phyloP scores from a whole-genome alignment of 768 basidiomycete genomes.

The Paxillus rubicundulus region DNA sequence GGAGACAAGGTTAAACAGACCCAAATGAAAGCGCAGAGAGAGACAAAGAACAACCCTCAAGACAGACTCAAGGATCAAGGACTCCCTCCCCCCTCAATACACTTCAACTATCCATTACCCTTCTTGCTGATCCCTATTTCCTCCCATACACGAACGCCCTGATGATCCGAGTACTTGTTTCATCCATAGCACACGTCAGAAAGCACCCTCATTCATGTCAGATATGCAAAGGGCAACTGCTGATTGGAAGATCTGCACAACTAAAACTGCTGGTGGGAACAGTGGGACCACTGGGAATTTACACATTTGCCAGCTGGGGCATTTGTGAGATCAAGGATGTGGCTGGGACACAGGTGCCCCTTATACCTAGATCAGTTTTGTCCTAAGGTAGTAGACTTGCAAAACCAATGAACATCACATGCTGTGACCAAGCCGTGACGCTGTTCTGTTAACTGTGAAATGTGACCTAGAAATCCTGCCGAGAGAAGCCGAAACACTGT shows the following conservation, averaged over 20 bases:
- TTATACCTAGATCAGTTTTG: background rate
- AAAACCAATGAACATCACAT: no score
- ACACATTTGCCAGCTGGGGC: background rate
- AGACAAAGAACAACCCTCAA: no score
- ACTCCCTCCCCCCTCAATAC: background rate
- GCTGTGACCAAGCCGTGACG: no score
- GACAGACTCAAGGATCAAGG: no score
- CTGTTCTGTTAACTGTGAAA: no score
- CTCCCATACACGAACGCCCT: background rate
- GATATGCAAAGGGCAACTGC: background rate
- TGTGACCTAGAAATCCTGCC: no score
- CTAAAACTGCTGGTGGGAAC: no score
- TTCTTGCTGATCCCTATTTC: background rate
- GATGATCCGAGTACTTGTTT: background rate
- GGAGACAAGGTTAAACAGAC: no score
- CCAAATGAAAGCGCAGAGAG: no score
- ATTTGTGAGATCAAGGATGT: background rate
- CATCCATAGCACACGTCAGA: background rate
- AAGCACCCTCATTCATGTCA: background rate
- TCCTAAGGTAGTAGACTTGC: background rate
- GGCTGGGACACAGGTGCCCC: background rate
- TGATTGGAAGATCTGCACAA: no score
- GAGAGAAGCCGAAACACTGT: no score
- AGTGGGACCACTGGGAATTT: no score
- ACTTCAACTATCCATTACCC: background rate